Base-by-base conservation (phyloP, 768 basidiomycete species). In the Dendrothele bispora region DNA sequence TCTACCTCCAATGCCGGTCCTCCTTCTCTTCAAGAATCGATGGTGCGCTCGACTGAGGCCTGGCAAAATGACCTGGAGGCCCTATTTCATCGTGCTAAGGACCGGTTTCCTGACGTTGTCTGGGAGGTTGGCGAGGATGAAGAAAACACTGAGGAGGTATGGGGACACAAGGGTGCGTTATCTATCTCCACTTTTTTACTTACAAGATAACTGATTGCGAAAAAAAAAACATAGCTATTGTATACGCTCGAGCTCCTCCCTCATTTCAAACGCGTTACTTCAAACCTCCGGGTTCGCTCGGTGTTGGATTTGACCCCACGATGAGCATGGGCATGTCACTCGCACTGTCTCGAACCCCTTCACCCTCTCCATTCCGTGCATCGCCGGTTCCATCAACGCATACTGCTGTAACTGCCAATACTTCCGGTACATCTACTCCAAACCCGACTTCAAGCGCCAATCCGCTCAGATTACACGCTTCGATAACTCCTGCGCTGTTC, bases 41-140 rank as follows among this genome's bases (percentile, higher is more conserved):
- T 82, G 22, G 72, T 73, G 52, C 71, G 76, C 48, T 91, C 90
- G 1, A 91, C 88, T 0, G 59, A 69, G 4, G 67, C 72, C 15
- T 98, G 95, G 95, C 86, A 91, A 57, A 62, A 65, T n/a, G 86
- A 98, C 69, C 78, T 98, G 4, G 77, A 82, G 48, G 59, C 74
- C 5, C 78, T 98, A 32, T 95, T 92, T 65, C 76, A 78, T 54
- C 75, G 84, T 44, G 87, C 93, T n/a, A 88, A 88, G 66, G 90
- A 95, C 52, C 78, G 91, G 48, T 98, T 94, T 60, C 88, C 90
- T n/a, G 95, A 98, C 69, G 93, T 98, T 42, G 83, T 91, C n/a
- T 98, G 95, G 95, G 83, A 85, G 63, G 43, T 46, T 10, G 63
- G 61, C 0, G 69, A 58, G 30, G 81, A 80, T 26, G 77, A 78